Evolutionary conservation across 148 eudicot genomes (phyloP), one percentile per base, ranked within the genome.

Genomic region (Diospyros lotus): DNA sequence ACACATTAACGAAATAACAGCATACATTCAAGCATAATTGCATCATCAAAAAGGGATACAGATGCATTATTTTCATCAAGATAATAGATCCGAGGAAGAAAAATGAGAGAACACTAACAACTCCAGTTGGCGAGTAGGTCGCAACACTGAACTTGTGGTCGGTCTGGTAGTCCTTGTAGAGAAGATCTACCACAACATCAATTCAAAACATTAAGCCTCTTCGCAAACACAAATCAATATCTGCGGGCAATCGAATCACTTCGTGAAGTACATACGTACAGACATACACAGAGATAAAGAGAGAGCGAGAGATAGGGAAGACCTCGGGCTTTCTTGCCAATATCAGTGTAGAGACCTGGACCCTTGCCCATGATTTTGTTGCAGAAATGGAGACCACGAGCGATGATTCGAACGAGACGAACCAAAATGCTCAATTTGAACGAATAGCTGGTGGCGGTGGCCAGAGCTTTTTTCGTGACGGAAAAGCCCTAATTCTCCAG

Each of bases 321-420:
- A 87, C 95, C 95, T 88, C 87, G 75, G 15, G 92, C 80, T 46
- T 71, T 82, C 69, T 86, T 90, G 76, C 92, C 95, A 60, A 90
- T 86, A 51, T 81, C 87, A 9, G 77, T 67, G 84, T 90, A 90
- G 13, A 90, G 86, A 53, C 95, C 95, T 2, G 95, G 95, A 71
- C 95, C 95, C 75, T 88, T 88, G 54, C 73, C 89, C 93, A 89
- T 89, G 58, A 38, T 74, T 72, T 52, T 68, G 42, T n/a, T 28
- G 50, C 52, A n/a, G n/a, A 17, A 56, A 41, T 58, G 52, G 63
- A 71, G 60, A 6, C n/a, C 59, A 3, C 15, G 38, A 73, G n/a
- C 17, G 8, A 41, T 41, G 43, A 63, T 15, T 39, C 43, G 55
- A 53, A 60, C 52, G 68, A 46, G 71, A 79, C 45, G 72, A 72